Base-by-base conservation (phyloP, 2,329 filamentous ascomycete species). In the Ophiocordyceps camponoti-saundersi region DNA sequence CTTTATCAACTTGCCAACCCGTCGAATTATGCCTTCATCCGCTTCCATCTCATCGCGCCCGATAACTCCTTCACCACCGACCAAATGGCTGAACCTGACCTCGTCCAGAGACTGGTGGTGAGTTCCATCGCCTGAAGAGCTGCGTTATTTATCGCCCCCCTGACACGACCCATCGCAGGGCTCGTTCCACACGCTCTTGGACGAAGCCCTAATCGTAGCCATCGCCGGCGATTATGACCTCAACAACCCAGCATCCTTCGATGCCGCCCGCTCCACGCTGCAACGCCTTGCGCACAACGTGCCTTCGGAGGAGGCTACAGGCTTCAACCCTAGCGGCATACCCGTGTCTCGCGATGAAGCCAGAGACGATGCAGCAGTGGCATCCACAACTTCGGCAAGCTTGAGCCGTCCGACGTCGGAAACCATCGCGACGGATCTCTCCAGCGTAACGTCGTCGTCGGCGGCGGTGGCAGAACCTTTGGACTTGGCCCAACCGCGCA, bases 261-360 rank as follows among this genome's bases (percentile, higher is more conserved):
- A 71, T 3, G 64, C 68, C 11, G 77, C 80, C 3, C 72, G 73
- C 29, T 58, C 65, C n/a, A 70, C 73, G 0, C 69, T 95, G 1
- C 70, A 82, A n/a, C 61, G 65, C 1, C 64, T 95, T 15, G 82
- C 82, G 46, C 66, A 75, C 29, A 67, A 73, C 48, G 86, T 83
- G 1, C 59, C 67, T 0, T 63, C 66, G 1, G 82, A 92, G 58
- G 85, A 92, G 56, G 74, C 79, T 16, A 79, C 77, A 11, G 80
- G 79, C 0, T 94, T 94, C 57, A 86, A 92, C 53, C 77, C 85
- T 0, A 86, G 83, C 30, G 86, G 83, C 3, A 76, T 81, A 23
- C 75, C 79, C 26, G 73, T 71, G 13, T 55, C 41, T 12, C 45
- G 42, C 2, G 64, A 60, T 18, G 55, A 52, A 23, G 46, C 30